Conservation (phyloP, 768 basidiomycete genomes). For the Suillus ampliporus region DNA sequence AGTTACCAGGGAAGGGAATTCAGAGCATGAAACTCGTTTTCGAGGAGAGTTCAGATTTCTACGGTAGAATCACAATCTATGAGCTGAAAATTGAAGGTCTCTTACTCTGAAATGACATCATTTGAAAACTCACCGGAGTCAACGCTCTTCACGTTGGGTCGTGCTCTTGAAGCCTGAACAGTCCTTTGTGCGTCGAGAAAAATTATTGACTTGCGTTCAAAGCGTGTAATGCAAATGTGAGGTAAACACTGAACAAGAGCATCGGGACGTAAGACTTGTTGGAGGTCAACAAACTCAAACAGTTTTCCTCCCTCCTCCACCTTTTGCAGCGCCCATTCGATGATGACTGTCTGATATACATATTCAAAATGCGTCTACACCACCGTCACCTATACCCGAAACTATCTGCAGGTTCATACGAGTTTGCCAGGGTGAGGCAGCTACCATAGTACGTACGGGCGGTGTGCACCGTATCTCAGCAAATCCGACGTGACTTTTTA, state of each 20-base stretch:
- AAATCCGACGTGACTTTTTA: background rate
- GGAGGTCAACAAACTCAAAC: too few relatives aligned
- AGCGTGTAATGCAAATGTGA: too few relatives aligned
- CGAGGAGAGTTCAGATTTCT: slow-evolving; percentile 85
- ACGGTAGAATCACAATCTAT: slow-evolving; percentile 80
- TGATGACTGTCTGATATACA: background rate
- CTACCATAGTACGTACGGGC: too few relatives aligned
- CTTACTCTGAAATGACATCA: background rate
- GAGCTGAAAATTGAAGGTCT: slow-evolving; percentile 51
- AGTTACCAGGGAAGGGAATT: slow-evolving; percentile 34
- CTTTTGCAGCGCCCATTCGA: too few relatives aligned
- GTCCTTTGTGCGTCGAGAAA: background rate
- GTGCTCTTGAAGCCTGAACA: background rate
- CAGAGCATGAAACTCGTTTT: slow-evolving; percentile 69
- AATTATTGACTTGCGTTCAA: background rate
- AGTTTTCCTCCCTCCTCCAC: too few relatives aligned
- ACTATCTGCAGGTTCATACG: background rate
- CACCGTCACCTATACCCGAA: background rate
- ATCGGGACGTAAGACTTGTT: too few relatives aligned
- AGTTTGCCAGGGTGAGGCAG: background rate
- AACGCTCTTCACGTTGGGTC: background rate
- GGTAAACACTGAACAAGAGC: too few relatives aligned
- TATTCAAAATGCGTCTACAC: background rate
- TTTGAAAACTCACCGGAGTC: background rate
- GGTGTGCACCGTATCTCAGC: background rate